Conservation (phyloP, 1,284 basidiomycete genomes). For the Rhodotorula sp. region DNA sequence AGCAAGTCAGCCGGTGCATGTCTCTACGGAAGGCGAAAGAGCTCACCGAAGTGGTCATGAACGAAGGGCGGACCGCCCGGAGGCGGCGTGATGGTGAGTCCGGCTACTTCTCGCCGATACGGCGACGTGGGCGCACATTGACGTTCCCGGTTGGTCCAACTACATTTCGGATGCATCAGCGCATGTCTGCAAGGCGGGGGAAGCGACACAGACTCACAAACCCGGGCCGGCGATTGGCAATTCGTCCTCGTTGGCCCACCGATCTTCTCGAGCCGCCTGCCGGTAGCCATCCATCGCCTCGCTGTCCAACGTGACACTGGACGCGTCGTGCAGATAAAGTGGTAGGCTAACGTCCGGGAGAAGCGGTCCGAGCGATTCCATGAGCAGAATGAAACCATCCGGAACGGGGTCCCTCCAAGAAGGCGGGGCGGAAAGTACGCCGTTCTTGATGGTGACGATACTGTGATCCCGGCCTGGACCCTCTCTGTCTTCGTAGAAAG, state of each 20-base stretch:
- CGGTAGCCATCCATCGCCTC: conserved; percentile 7
- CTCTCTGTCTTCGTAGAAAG: conserved; percentile 16
- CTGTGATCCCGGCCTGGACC: conserved; percentile 8
- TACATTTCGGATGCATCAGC: background rate
- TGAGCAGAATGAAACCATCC: conserved; percentile 1
- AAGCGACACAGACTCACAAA: background rate
- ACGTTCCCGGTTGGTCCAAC: conserved; percentile 11
- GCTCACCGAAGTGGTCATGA: conserved; percentile 17
- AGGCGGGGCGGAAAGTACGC: conserved; percentile 15
- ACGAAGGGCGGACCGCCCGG: conserved; percentile 27
- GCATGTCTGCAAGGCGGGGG: background rate
- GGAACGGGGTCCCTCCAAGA: conserved; percentile 8
- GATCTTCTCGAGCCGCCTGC: conserved; percentile 16
- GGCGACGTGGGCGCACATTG: conserved; percentile 24
- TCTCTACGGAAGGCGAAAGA: too few species aligned
- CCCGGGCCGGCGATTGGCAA: conserved; percentile 4
- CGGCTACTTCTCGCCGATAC: conserved; percentile 11
- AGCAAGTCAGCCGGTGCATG: too few species aligned
- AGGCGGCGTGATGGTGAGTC: conserved; percentile 9
- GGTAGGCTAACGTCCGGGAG: conserved; percentile 26
- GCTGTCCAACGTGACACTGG: background rate
- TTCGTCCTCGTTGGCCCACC: conserved; percentile 23
- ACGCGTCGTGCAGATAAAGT: conserved; percentile 4
- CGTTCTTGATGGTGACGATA: conserved; percentile 17
- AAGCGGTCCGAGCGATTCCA: conserved; percentile 20